These are phyloP conservation scores for Bipolaris sorokiniana DNA, from an alignment of 2,329 filamentous ascomycete species.

Conservation along the genomic window DNA sequence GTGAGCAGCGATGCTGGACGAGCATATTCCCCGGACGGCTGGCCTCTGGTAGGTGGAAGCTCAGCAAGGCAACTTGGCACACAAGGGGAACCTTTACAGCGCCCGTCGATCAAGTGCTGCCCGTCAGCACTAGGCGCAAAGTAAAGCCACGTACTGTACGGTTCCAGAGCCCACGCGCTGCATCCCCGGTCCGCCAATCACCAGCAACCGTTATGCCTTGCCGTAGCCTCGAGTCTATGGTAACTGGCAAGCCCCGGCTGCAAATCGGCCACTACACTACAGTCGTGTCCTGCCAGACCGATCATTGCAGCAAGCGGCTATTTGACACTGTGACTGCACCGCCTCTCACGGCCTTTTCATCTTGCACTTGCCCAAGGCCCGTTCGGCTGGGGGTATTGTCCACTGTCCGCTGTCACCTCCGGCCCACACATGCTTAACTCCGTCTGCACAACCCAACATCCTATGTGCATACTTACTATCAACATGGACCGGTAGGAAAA, in stretches of 20 bases:
- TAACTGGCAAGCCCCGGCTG: neutral
- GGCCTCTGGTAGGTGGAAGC: neutral
- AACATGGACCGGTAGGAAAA: no score
- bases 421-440: neutral
- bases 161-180: neutral
- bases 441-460: no score
- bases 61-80: neutral
- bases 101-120: slow-evolving; percentile 5
- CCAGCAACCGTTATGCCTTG: neutral
- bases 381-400: no score
- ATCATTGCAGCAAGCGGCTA: neutral
- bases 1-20: neutral
- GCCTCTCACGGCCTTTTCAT: neutral
- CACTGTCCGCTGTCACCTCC: neutral
- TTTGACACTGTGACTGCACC: no score
- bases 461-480: no score
- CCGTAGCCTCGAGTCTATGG: neutral
- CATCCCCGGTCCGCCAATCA: neutral
- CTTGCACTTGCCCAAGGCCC: no score
- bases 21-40: neutral
- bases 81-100: neutral
- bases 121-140: slow-evolving; percentile 5
- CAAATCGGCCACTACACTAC: neutral
- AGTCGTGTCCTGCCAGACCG: neutral
- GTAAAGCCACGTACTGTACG: neutral